Evolutionary conservation across 208 protist species (phyloP).

Genomic region (Acanthamoeba pearcei): DNA sequence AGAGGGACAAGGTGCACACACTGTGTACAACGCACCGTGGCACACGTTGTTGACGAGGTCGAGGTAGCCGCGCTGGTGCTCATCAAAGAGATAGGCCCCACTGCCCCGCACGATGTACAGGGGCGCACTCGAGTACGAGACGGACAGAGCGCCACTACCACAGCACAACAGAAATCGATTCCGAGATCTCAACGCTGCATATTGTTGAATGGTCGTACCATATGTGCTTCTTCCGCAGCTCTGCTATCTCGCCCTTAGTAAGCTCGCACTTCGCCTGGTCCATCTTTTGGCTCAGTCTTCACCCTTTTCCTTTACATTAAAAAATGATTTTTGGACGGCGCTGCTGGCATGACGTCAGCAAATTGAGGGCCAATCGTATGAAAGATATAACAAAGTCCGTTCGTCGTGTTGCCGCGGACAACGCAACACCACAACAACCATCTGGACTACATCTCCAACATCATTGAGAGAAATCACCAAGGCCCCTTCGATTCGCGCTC

Average conservation of each 20-base stretch:
- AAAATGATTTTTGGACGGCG: too few relatives aligned
- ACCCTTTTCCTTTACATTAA: too few relatives aligned
- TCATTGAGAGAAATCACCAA: background rate
- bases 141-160: slow-evolving; percentile 38
- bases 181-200: background rate
- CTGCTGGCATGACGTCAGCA: background rate
- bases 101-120: slow-evolving; percentile 36
- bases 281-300: background rate
- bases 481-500: background rate
- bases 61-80: slow-evolving; percentile 46
- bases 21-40: slow-evolving; percentile 20
- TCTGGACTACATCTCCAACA: too few relatives aligned
- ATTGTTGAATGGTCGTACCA: background rate
- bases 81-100: slow-evolving; percentile 53
- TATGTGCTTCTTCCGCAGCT: slow-evolving; percentile 18
- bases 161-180: background rate
- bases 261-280: too few relatives aligned
- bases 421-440: background rate
- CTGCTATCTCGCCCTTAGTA: background rate
- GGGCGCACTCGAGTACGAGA: slow-evolving; percentile 35
- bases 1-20: background rate
- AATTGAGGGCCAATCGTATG: background rate
- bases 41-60: slow-evolving; percentile 73
- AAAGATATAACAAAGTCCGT: background rate
- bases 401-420: background rate